Base-by-base conservation (phyloP, 169 alveolate species). In the Cardiosporidium cionae region DNA sequence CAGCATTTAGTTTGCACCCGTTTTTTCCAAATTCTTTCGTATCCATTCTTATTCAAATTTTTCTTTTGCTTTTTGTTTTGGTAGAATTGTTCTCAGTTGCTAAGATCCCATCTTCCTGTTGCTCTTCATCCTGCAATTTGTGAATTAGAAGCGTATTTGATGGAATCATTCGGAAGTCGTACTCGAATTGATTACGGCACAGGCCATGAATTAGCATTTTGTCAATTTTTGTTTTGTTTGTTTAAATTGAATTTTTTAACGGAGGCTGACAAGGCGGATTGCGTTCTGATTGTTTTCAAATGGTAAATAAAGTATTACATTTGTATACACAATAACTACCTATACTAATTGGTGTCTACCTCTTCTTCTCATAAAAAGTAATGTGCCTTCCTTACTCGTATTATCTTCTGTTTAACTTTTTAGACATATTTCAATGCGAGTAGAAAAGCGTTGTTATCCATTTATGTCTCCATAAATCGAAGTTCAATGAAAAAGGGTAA, bases 171-270 rank as follows among this genome's bases (percentile, higher is more conserved):
- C 65, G 99, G 99, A 27, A 93, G 94, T 52, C 83, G 87, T 52
- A 91, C 86, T 44, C 81, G 99, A 58, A 86, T 97, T 31, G 99
- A 97, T 77, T 97, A 95, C 81, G 99, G 99, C 3, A 95, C 99
- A 1, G 99, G 99, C 23, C 97, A 91, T 74, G 98, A 95, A 76
- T 76, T 91, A 54, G 85, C 91, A 68, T 94, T 95, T 72, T 80
- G 91, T 3, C 84, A 85, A 25, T 89, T 91, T 72, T 83, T 94
- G 52, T 80, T 86, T 67, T 80, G 93, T 52, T 79, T 94, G 52
- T 85, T 79, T 35, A 54, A 80, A 22, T 31, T 72, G 7, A 34
- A 65, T 27, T 52, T 81, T 34, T 70, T 84, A 34, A 23, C 32
- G 9, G 52, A 32, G 23, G n/a, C 54, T 0, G 87, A 81, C 58